Base-by-base conservation (phyloP, 495 filamentous ascomycete genomes). In the Hypoxylon cercidicola region DNA sequence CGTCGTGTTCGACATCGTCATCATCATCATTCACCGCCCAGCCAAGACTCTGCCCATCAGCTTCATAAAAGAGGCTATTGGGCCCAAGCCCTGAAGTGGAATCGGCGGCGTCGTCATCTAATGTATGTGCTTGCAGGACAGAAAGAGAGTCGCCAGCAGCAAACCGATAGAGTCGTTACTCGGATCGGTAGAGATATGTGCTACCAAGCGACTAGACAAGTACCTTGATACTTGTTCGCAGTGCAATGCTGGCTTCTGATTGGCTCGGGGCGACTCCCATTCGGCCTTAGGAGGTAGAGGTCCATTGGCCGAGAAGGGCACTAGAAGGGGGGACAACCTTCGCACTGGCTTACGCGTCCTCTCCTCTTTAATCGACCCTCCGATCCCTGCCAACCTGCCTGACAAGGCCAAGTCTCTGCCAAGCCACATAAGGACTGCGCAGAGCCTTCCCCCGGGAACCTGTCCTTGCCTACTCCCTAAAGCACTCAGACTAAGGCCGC, bases 331-430 rank as follows among this genome's bases (percentile, higher is more conserved):
- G 25, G 37, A 68, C 43, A 45, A 64, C 60, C 45, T 56, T 62
- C 55, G 40, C 66, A 57, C 71, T 71, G 68, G 76, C 73, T 78
- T 74, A 78, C 78, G 76, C 78, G 75, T 73, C 75, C 78, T 68
- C 72, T 70, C 68, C 70, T 67, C 62, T 60, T 68, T 58, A 60
- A 65, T 71, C 57, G 60, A 66, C 48, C 60, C 40, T 62, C 65
- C 58, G 43, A 71, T 65, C 72, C 72, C 66, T 72, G 69, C 52
- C 46, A 63, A 59, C 48, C 51, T 51, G 64, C 60, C 69, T 60
- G 67, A 68, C 73, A 58, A 62, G 67, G 63, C 68, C 70, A 66
- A 69, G 59, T 72, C 45, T 46, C 40, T 58, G 62, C 71, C 74
- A 68, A 74, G 68, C 58, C 51, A 65, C 70, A 59, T 47, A 67